Percentiles rank a stretch among this genome's conserved stretches.
phyloP scores from a whole-genome alignment of 345 rosid species.

The Camelina neglecta region DNA sequence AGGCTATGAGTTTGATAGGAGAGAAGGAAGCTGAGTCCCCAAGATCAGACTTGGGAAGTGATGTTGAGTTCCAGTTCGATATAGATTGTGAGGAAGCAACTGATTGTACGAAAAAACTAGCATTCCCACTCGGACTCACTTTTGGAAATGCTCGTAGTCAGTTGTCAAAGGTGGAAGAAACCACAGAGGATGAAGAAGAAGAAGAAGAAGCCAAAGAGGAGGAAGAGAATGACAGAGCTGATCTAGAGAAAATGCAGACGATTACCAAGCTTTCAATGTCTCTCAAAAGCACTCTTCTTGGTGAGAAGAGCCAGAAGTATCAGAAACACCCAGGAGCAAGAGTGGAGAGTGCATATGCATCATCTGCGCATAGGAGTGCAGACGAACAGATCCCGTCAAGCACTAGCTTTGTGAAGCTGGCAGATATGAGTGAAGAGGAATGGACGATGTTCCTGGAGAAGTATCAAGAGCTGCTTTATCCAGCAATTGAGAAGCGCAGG shows the following conservation, averaged over 20 bases:
- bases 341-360: conserved; percentile 59
- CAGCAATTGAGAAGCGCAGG: conserved; percentile 73
- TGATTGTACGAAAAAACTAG: conserved; percentile 34
- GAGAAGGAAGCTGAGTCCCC: conserved; percentile 61
- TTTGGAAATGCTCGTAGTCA: conserved; percentile 52
- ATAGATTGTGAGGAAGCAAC: conserved; percentile 67
- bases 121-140: conserved; percentile 54
- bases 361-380: conserved; percentile 86
- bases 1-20: conserved; percentile 71
- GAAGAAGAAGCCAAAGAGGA: conserved; percentile 56
- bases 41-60: conserved; percentile 52
- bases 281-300: conserved; percentile 58
- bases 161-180: conserved; percentile 79
- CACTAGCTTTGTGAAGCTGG: conserved; percentile 76
- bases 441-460: conserved; percentile 76
- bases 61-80: conserved; percentile 71
- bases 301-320: conserved; percentile 69
- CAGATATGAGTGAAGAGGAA: conserved; percentile 79
- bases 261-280: conserved; percentile 78
- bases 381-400: conserved; percentile 87
- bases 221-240: conserved; percentile 31
- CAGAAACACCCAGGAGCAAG: conserved; percentile 55
- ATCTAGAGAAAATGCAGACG: conserved; percentile 48
- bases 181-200: conserved; percentile 65
- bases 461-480: conserved; percentile 70